These are phyloP conservation scores for Wickerhamiella infanticola DNA, from an alignment of 1,139 yeast species.

Conservation along the genomic window DNA sequence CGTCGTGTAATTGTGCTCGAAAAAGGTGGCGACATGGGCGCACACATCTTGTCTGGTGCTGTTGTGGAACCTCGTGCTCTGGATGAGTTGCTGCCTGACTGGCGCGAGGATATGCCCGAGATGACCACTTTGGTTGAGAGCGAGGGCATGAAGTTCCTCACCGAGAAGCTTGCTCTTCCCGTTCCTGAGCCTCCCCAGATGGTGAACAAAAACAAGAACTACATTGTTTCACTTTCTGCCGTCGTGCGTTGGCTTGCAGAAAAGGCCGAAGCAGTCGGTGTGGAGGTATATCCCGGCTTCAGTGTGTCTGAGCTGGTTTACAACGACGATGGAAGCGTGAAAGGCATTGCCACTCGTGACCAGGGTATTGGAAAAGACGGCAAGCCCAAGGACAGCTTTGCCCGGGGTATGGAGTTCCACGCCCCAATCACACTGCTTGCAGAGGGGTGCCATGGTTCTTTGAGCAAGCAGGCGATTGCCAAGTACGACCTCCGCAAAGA, in stretches of 20 bases:
- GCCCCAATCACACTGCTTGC: constrained; percentile 78
- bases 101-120: constrained; percentile 42
- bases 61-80: constrained; percentile 82
- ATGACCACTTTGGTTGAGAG: constrained; percentile 61
- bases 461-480: constrained; percentile 58
- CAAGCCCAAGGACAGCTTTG: constrained; percentile 61
- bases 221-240: constrained; percentile 67
- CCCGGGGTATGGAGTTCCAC: constrained; percentile 93
- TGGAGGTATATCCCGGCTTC: constrained; percentile 84
- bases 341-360: constrained; percentile 89
- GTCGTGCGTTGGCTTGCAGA: constrained; percentile 73
- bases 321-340: constrained; percentile 42
- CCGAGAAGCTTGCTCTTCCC: constrained; percentile 41
- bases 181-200: constrained; percentile 91
- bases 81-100: constrained; percentile 65
- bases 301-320: constrained; percentile 73
- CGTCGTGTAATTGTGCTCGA: constrained; percentile 77
- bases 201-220: constrained; percentile 65
- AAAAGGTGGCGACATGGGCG: constrained; percentile 79
- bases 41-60: constrained; percentile 88
- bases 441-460: constrained; percentile 95
- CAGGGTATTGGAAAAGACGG: constrained; percentile 70
- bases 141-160: constrained; percentile 60
- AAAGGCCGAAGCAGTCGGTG: constrained; percentile 84
- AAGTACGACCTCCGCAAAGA: constrained; percentile 53